These are phyloP conservation scores for Rosa chinensis DNA, from an alignment of 306 rosid genomes.

Conservation along the genomic window DNA sequence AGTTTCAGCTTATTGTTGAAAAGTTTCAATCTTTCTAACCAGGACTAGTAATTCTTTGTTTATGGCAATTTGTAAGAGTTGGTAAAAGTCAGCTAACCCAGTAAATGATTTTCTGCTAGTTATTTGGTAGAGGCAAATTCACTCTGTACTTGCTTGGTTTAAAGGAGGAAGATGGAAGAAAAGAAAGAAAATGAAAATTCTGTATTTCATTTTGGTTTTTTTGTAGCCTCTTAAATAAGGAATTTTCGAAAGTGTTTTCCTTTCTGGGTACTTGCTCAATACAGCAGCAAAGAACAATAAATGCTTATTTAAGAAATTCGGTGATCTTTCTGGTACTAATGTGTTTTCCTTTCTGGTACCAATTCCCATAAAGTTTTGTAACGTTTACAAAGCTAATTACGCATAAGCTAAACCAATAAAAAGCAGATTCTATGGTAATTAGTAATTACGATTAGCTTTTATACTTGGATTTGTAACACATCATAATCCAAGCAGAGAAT, in stretches of 20 bases:
- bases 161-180: not conserved
- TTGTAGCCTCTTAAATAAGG: not conserved
- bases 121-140: not conserved
- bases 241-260: not conserved
- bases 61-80: not conserved
- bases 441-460: not conserved
- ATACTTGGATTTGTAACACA: not conserved
- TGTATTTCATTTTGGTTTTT: not conserved
- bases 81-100: not conserved
- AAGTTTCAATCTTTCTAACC: conserved; percentile 16
- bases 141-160: conserved; percentile 7
- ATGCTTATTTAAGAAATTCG: not conserved
- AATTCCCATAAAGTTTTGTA: not conserved
- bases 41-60: not conserved
- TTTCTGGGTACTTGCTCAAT: not conserved
- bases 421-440: not conserved
- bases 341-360: not conserved
- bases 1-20: conserved; percentile 22
- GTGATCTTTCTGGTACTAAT: not conserved
- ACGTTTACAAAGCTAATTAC: not conserved
- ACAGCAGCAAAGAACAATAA: not conserved
- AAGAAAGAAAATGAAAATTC: not conserved
- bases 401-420: not conserved
- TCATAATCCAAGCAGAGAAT: not conserved
- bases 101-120: not conserved